A percentile compares a stretch with the other conserved stretches of the same genome.
These are phyloP conservation scores for Euphorbia schlechtendalii DNA, from an alignment of 441 rosid genomes.

Conservation along the genomic window DNA sequence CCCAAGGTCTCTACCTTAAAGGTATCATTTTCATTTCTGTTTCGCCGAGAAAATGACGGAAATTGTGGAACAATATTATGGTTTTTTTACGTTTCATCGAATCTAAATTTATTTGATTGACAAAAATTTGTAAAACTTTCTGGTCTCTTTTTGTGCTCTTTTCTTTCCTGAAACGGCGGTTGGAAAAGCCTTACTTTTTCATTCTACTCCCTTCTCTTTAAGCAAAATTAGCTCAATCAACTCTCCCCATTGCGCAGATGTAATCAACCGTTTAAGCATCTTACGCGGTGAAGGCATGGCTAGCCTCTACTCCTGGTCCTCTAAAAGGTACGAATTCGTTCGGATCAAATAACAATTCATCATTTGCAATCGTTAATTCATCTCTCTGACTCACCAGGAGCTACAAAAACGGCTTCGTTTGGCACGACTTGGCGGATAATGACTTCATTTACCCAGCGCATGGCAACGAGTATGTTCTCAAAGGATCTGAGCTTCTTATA, in stretches of 20 bases:
- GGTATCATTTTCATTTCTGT: slow-evolving; percentile 32
- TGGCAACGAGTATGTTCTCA: slow-evolving; percentile 79
- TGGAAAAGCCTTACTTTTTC: too few relatives aligned
- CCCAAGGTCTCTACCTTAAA: slow-evolving; percentile 67
- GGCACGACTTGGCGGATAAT: slow-evolving; percentile 77
- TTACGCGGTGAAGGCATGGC: slow-evolving; percentile 92
- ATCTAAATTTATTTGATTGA: too few relatives aligned
- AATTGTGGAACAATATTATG: background rate
- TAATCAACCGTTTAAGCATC: slow-evolving; percentile 57
- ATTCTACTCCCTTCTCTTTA: too few relatives aligned
- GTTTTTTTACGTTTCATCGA: background rate
- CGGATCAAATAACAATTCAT: background rate
- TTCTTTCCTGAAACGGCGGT: too few relatives aligned
- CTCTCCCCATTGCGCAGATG: slow-evolving; percentile 47
- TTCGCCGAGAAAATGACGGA: background rate
- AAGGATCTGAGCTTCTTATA: slow-evolving; percentile 77
- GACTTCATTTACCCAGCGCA: slow-evolving; percentile 76
- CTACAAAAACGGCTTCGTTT: slow-evolving; percentile 85
- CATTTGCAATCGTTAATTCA: background rate
- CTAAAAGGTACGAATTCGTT: slow-evolving; percentile 46
- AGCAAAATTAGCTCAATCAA: too few relatives aligned
- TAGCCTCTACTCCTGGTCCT: slow-evolving; percentile 83
- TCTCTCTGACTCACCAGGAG: slow-evolving; percentile 38
- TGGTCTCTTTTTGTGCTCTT: too few relatives aligned
- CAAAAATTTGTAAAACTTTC: too few relatives aligned